Evolutionary conservation across 225 moss, liverwort and hornwort genomes (phyloP).

Genomic region (Ulota crispa): DNA sequence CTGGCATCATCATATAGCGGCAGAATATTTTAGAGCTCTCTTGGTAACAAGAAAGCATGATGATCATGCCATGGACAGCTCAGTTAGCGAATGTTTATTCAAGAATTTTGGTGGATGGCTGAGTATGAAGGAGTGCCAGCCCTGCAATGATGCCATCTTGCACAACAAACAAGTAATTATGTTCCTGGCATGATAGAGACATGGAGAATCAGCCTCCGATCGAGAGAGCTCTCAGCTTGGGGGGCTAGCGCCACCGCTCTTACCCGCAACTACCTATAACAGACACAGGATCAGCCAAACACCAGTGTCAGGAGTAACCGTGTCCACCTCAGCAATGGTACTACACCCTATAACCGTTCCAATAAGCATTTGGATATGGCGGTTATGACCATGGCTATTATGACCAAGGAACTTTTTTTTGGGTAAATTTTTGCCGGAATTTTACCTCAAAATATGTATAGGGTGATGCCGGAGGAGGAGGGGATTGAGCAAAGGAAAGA

Average conservation of each 20-base stretch:
- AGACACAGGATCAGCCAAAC: conserved; percentile 15
- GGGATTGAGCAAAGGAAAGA: no score
- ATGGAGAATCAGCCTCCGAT: neutral
- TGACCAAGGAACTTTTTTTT: no score
- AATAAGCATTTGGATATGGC: no score
- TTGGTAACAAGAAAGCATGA: conserved; percentile 2
- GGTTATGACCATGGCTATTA: no score
- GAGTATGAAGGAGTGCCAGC: neutral
- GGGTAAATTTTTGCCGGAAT: no score
- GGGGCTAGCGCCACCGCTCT: neutral
- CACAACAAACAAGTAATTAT: neutral
- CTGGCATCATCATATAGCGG: neutral
- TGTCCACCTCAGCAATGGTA: neutral
- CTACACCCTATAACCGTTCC: no score
- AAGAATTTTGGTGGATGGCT: neutral
- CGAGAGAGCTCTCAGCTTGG: no score
- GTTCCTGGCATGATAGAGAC: neutral
- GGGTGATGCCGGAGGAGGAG: no score
- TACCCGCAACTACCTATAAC: conserved; percentile 24
- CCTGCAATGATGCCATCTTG: conserved; percentile 17
- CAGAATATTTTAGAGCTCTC: neutral
- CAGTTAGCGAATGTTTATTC: neutral
- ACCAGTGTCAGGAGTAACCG: neutral
- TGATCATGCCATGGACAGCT: conserved; percentile 14
- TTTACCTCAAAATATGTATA: no score